Evolutionary conservation across 208 protist species (phyloP), one percentile per base, ranked within the genome.

Genomic region (Wallacemonas sp.): DNA sequence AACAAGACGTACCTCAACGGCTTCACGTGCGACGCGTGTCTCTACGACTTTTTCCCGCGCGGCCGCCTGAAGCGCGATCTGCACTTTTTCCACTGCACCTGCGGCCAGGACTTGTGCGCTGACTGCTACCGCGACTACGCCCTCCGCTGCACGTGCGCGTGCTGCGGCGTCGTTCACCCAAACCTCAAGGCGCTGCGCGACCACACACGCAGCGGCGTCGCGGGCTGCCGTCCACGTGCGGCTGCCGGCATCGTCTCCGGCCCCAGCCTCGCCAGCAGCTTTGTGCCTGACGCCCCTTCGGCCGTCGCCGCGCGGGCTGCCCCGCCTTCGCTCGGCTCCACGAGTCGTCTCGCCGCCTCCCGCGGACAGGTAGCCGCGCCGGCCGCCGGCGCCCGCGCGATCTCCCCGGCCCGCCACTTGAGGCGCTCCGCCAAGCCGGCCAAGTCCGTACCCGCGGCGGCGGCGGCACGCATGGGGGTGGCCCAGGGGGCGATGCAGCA

Each of bases 11-110:
- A 97, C 65, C 54, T 72, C 22, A 75, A 89, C 46, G 91, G 91
- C 23, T 92, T 93, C 64, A 86, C 92, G 22, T 97, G 91, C 67
- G 91, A 97, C 55, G 66, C 84, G 61, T 97, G 91, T 70, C 74
- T 84, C 63, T 86, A 84, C 61, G 86, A 92, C 50, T 94, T 86
- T 64, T 54, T 89, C 16, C 91, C 87, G 8, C 39, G 26, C 38
- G 80, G 81, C 10, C 39, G 57, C 18, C 48, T 59, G 0, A 57
- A 71, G 42, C 80, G 64, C 59, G 65, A 67, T 14, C 57, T 91
- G 25, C 79, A 92, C 65, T 88, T 86, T 65, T 97, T 89, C 54
- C 91, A 97, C 69, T 97, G 91, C 70, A 48, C 65, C 23, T 97
- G 91, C 70, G 91, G 91, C 5, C 74, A 84, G 22, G 91, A 97